These are phyloP conservation scores for Leccinum truebloodii DNA, from an alignment of 768 basidiomycete species.

Conservation along the genomic window DNA sequence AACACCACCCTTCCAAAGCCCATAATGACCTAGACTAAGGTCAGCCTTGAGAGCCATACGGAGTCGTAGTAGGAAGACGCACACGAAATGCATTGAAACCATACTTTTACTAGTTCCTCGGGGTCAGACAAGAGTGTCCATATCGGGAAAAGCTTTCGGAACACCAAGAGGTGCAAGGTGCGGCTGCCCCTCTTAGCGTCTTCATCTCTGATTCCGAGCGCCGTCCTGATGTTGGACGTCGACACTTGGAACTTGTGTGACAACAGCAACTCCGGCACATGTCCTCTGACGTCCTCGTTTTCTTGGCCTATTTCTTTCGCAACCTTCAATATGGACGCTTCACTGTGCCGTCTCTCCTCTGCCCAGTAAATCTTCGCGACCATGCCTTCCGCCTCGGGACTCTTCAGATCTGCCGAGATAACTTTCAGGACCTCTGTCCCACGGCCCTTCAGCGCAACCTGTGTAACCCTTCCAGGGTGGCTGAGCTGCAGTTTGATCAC, in stretches of 20 bases:
- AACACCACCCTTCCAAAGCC: slow-evolving; percentile 6
- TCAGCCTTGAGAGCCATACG: not conserved
- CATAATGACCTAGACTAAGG: slow-evolving; percentile 9
- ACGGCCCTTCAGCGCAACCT: not conserved
- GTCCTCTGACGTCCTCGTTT: not conserved
- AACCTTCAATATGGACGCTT: not conserved
- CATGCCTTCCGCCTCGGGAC: not conserved
- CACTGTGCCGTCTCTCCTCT: not conserved
- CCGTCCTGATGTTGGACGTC: not conserved
- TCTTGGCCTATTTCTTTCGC: not conserved
- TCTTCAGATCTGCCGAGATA: no score
- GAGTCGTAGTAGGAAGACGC: not conserved
- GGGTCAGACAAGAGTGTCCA: not conserved
- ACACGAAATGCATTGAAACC: not conserved
- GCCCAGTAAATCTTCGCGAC: not conserved
- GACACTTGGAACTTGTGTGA: not conserved
- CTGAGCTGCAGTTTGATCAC: not conserved
- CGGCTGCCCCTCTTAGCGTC: not conserved
- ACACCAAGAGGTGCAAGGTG: not conserved
- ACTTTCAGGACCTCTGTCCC: not conserved
- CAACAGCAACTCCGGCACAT: not conserved
- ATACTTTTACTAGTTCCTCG: not conserved
- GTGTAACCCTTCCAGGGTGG: not conserved
- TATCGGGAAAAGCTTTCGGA: not conserved
- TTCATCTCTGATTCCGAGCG: not conserved